Conservation (phyloP, 257 asterid species). For the Capsicum chinense region DNA sequence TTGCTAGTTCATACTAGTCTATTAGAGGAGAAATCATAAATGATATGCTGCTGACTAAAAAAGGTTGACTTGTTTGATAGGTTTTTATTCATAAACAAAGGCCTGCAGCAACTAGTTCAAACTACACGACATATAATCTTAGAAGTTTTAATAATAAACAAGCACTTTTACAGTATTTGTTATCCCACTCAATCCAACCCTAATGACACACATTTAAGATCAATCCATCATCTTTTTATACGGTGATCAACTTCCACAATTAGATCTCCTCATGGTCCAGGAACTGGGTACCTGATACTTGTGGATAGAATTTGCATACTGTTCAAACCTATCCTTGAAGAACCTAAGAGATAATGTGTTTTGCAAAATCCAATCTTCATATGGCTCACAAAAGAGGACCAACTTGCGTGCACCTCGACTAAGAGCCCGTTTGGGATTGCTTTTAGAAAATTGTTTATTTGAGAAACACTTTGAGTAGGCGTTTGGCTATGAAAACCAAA, state of each 20-base stretch:
- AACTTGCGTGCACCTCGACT: background rate
- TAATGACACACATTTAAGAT: background rate
- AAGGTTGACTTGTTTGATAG: background rate
- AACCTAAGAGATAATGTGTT: background rate
- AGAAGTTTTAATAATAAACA: conserved; percentile 8
- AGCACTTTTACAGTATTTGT: background rate
- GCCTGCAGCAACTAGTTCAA: background rate
- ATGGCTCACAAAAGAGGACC: background rate
- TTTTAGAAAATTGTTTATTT: no score
- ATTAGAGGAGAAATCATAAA: background rate
- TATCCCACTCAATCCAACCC: background rate
- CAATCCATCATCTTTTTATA: background rate
- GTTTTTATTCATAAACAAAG: background rate
- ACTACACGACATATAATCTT: background rate
- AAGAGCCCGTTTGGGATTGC: no score
- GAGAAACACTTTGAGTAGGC: no score
- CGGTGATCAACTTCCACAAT: background rate
- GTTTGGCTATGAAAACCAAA: no score
- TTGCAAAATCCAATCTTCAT: background rate
- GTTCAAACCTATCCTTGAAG: conserved; percentile 17
- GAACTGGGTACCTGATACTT: background rate
- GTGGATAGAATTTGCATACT: background rate
- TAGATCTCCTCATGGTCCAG: no score
- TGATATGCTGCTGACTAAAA: background rate
- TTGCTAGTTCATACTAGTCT: background rate